phyloP scores from a whole-genome alignment of 116 monocot species.

The Papilionanthe hybrid region DNA sequence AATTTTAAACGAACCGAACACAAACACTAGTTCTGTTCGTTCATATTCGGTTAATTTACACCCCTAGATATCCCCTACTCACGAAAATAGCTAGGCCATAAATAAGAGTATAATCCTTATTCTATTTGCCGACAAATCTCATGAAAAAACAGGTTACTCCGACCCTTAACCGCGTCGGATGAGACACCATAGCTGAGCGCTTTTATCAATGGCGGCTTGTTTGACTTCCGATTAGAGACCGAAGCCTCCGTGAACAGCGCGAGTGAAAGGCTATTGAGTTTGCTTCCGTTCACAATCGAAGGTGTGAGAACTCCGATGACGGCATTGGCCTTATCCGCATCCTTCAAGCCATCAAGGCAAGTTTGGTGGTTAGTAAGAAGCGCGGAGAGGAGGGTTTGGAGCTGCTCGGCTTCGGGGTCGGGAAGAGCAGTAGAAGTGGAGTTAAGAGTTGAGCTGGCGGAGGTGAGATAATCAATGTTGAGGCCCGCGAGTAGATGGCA shows the following conservation, averaged over 20 bases:
- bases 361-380: conserved; percentile 66
- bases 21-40: no score
- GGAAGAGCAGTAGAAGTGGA: conserved; percentile 17
- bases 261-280: conserved; percentile 40
- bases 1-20: no score
- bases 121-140: no score
- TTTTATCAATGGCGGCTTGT: neutral
- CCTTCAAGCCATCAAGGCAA: conserved; percentile 49
- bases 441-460: conserved; percentile 23
- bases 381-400: conserved; percentile 57
- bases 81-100: no score
- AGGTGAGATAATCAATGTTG: conserved; percentile 51
- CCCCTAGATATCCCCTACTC: no score
- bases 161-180: no score
- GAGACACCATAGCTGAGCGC: neutral
- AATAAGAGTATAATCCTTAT: no score
- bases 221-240: conserved; percentile 14
- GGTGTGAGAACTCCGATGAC: conserved; percentile 28
- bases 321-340: conserved; percentile 28
- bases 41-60: no score
- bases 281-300: conserved; percentile 18
- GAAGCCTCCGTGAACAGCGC: conserved; percentile 36
- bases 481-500: conserved; percentile 49
- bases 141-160: conserved; percentile 20
- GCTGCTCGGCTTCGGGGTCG: conserved; percentile 37